Evolutionary conservation across 2,329 filamentous ascomycete species (phyloP).

Genomic region (Diaporthe destruens): DNA sequence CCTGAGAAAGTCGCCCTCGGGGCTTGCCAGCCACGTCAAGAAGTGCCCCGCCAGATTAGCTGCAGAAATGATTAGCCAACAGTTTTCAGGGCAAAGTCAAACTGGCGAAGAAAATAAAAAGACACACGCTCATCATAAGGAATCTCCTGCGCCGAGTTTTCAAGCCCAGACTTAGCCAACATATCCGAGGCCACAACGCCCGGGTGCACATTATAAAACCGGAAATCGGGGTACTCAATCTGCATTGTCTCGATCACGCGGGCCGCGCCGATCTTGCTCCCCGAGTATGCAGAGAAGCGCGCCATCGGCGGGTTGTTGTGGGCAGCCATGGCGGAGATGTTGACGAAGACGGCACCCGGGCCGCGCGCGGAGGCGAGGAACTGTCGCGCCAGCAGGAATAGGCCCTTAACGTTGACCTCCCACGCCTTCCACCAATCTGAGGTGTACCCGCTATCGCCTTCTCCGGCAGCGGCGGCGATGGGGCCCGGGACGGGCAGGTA

Average conservation of each 20-base stretch:
- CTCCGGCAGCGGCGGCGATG: slow-evolving; percentile 41
- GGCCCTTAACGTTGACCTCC: slow-evolving; percentile 46
- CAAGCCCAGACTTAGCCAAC: slow-evolving; percentile 21
- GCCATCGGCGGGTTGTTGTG: slow-evolving; percentile 33
- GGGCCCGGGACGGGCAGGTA: slow-evolving; percentile 43
- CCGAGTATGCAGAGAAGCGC: slow-evolving; percentile 37
- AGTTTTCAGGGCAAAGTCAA: too few species aligned
- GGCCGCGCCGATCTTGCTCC: slow-evolving; percentile 39
- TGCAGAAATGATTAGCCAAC: slow-evolving; percentile 2
- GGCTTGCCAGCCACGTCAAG: slow-evolving; percentile 48
- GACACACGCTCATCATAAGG: slow-evolving; percentile 35
- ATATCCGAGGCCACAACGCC: slow-evolving; percentile 30
- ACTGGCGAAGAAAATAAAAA: neutral
- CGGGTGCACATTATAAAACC: slow-evolving; percentile 34
- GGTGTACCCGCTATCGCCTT: neutral
- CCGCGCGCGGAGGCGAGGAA: slow-evolving; percentile 42
- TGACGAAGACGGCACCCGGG: slow-evolving; percentile 44
- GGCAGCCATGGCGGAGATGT: slow-evolving; percentile 44
- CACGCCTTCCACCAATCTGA: slow-evolving; percentile 48
- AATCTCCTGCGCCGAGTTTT: neutral
- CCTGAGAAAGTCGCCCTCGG: slow-evolving; percentile 53
- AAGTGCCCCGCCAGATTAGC: slow-evolving; percentile 44
- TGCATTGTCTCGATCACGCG: slow-evolving; percentile 42
- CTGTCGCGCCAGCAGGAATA: slow-evolving; percentile 43
- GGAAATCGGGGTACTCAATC: slow-evolving; percentile 34